Evolutionary conservation across 78 protist genomes (phyloP), one percentile per base, ranked within the genome.

Genomic region (Chrysochromulina parva): DNA sequence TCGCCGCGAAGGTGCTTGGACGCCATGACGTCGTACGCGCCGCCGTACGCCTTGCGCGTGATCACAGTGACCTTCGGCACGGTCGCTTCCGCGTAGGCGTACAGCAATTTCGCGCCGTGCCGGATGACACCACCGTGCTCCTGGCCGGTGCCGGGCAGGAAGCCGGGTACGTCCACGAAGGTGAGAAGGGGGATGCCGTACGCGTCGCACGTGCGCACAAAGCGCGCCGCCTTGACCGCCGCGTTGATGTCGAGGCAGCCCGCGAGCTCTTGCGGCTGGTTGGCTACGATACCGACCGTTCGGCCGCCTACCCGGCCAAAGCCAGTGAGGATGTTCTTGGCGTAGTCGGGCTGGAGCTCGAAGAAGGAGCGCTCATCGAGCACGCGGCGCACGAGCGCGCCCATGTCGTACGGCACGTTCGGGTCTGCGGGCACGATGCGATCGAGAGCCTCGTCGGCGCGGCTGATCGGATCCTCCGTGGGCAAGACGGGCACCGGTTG

Each of bases 111-210:
- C 82, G 99, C 99, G 74, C 99, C 99, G 84, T 98, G 98, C 85
- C 99, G 95, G 84, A 98, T 98, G 97, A 98, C 98, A 73, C 99
- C 99, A 76, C 95, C 94, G 93, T 93, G 95, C 90, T 97, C 99
- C 89, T 92, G 90, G 2, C 80, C 60, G 11, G 26, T 22, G 65
- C 73, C 59, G 14, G 99, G 99, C 53, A 98, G 94, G 97, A 98
- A 99, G 66, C 99, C 99, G 47, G 99, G 99, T 52, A 99, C 99
- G 84, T 99, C 99, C 24, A 98, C 99, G 20, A 98, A 92, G 22
- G 99, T 98, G 59, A 98, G 65, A 55, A 99, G 14, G 50, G 99
- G 99, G 87, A 99, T 97, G 96, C 97, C 97, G 96, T 97, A 99
- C 88, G 97, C 85, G 76, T 99, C 99, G 90, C 98, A 97, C 96